Evolutionary conservation across 2,329 filamentous ascomycete species (phyloP).

Genomic region (Phaeomoniella chlamydospora): DNA sequence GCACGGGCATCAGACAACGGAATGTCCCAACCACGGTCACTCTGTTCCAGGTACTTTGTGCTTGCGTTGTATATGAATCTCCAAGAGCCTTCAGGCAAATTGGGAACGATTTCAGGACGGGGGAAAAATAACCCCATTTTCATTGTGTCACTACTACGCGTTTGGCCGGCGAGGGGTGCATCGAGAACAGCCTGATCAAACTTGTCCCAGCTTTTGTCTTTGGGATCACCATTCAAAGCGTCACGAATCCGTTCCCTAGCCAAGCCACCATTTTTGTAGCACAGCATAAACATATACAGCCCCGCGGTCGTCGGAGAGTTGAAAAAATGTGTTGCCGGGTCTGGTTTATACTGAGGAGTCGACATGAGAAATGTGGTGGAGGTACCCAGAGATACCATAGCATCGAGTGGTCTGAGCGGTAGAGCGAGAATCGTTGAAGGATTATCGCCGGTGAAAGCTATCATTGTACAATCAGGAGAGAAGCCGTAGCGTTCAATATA

Average conservation of each 20-base stretch:
- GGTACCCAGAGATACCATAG: slow-evolving; percentile 88
- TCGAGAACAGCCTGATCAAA: slow-evolving; percentile 64
- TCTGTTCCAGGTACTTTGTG: slow-evolving; percentile 38
- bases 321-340: slow-evolving; percentile 92
- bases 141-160: slow-evolving; percentile 40
- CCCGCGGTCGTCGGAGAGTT: slow-evolving; percentile 85
- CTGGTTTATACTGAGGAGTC: slow-evolving; percentile 77
- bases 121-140: slow-evolving; percentile 92
- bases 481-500: slow-evolving; percentile 71
- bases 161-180: slow-evolving; percentile 55
- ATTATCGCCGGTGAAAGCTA: slow-evolving; percentile 91
- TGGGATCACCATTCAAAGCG: slow-evolving; percentile 45
- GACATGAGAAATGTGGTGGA: slow-evolving; percentile 97
- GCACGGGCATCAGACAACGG: slow-evolving; percentile 60
- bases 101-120: slow-evolving; percentile 88
- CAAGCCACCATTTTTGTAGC: slow-evolving; percentile 95
- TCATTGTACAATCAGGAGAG: slow-evolving; percentile 56
- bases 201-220: slow-evolving; percentile 51
- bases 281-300: slow-evolving; percentile 99
- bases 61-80: slow-evolving; percentile 50
- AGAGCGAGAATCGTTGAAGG: slow-evolving; percentile 86
- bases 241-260: slow-evolving; percentile 85
- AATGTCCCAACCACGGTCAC: slow-evolving; percentile 37
- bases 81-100: slow-evolving; percentile 75
- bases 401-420: slow-evolving; percentile 73